Conservation (phyloP, 805 yeast species). For the Schwanniomyces yamadae region DNA sequence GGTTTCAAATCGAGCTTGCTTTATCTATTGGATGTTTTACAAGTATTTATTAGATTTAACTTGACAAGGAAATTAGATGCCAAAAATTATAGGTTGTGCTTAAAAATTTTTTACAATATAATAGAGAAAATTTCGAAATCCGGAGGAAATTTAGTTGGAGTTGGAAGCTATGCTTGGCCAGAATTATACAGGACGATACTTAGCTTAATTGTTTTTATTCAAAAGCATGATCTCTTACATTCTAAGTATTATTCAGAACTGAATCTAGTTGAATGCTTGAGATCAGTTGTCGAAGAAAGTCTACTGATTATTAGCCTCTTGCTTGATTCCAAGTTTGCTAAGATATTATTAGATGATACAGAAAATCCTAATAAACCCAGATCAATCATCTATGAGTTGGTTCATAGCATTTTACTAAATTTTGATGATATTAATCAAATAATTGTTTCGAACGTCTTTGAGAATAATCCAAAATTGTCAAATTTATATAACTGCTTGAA, state of each 20-base stretch:
- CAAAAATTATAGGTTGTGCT: slow-evolving; percentile 27
- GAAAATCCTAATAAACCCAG: slow-evolving; percentile 16
- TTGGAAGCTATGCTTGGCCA: slow-evolving; percentile 31
- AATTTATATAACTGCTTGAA: slow-evolving; percentile 16
- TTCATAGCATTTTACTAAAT: slow-evolving; percentile 28
- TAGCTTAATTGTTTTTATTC: slow-evolving; percentile 29
- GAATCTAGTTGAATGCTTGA: slow-evolving; percentile 10
- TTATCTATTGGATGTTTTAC: slow-evolving; percentile 31
- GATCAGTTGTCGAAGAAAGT: slow-evolving; percentile 24
- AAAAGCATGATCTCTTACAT: slow-evolving; percentile 16
- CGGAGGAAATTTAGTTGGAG: slow-evolving; percentile 11
- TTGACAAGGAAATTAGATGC: slow-evolving; percentile 35
- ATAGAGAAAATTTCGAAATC: slow-evolving; percentile 15
- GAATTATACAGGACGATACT: slow-evolving; percentile 33
- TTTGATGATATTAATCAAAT: slow-evolving; percentile 17
- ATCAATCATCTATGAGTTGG: slow-evolving; percentile 29
- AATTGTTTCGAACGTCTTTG: slow-evolving; percentile 2
- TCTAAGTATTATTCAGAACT: slow-evolving; percentile 14
- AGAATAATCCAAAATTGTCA: slow-evolving; percentile 6
- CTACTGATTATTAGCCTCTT: slow-evolving; percentile 19
- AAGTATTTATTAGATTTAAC: slow-evolving; percentile 35
- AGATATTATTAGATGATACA: neutral
- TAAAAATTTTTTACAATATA: slow-evolving; percentile 26
- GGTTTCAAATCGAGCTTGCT: slow-evolving; percentile 30
- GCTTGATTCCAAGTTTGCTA: slow-evolving; percentile 18